phyloP scores from a whole-genome alignment of 106 monocot species.

The Allium cepa region DNA sequence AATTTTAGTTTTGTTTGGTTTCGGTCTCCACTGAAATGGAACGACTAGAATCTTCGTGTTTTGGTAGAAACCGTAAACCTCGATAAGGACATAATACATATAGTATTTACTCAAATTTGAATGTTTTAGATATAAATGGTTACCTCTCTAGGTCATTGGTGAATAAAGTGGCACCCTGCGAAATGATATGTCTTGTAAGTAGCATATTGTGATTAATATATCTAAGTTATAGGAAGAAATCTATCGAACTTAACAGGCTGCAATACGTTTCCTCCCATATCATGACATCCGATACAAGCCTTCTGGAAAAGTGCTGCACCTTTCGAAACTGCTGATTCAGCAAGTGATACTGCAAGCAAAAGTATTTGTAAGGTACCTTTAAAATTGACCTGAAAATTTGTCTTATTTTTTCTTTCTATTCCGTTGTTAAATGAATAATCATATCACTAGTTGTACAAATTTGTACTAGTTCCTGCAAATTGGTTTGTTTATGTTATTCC shows the following conservation, averaged over 20 bases:
- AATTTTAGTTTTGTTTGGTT: no score
- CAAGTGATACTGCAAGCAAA: slow-evolving; percentile 20
- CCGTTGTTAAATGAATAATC: neutral
- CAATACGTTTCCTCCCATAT: slow-evolving; percentile 82
- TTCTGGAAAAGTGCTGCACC: slow-evolving; percentile 63
- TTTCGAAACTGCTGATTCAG: slow-evolving; percentile 16
- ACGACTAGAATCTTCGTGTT: no score
- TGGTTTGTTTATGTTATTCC: neutral
- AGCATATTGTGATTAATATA: neutral
- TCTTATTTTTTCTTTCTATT: neutral
- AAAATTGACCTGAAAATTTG: neutral
- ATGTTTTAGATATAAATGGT: no score
- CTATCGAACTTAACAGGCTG: slow-evolving; percentile 54
- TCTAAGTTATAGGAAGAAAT: neutral
- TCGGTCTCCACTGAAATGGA: no score
- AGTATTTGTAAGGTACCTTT: neutral
- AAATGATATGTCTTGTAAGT: neutral
- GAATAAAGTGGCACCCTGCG: slow-evolving; percentile 89
- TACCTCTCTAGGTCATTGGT: slow-evolving; percentile 77
- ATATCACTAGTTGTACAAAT: neutral
- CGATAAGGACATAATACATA: no score
- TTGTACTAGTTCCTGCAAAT: neutral
- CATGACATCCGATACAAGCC: slow-evolving; percentile 92
- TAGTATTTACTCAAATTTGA: no score
- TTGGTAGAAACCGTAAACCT: no score